Evolutionary conservation across 768 basidiomycete species (phyloP), one percentile per base, ranked within the genome.

Genomic region (Harrya chromipes): DNA sequence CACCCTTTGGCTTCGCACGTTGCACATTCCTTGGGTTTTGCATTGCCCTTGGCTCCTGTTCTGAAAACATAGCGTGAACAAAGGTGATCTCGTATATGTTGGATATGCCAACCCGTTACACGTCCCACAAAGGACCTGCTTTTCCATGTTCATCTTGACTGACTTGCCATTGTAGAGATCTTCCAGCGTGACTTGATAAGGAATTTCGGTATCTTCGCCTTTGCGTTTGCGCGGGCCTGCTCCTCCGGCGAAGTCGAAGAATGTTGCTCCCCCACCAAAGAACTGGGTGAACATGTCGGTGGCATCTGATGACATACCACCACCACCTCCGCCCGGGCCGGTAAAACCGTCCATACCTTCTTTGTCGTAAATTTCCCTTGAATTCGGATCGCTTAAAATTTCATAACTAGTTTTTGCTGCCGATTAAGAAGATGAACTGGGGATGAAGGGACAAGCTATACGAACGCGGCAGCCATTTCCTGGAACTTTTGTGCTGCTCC

Each of bases 161-260:
- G 78, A 80, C 69, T 94, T 94, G 26, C 94, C 95, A 49, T 87
- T 89, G 70, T 92, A 97, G 19, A 94, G 72, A 65, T 98, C 94
- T 69, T 97, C 94, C 26, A 98, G 76, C 5, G 89, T 86, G 46
- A 95, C 89, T 35, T 90, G 78, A 65, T 94, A 87, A 4, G 84
- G 81, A 55, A 92, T 83, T 40, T 84, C 73, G 19, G 85, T 80
- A 64, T 94, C 84, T 57, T 87, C 76, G 14, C 86, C 86, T 58
- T 81, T 83, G 55, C 79, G 71, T 55, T 75, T 71, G 52, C 73
- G 70, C 44, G 68, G 61, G 16, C 74, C 72, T 34, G 70, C 42
- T 58, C 76, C 78, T 43, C 82, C 77, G 39, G 78, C 82, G 60
- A 87, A 87, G 46, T 81, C 78, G 60, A 91, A 92, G 47, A 75